Percentiles rank a stretch among this genome's conserved stretches.
phyloP scores from a whole-genome alignment of 352 stramenopile genomes.

The Phytophthora idaei region DNA sequence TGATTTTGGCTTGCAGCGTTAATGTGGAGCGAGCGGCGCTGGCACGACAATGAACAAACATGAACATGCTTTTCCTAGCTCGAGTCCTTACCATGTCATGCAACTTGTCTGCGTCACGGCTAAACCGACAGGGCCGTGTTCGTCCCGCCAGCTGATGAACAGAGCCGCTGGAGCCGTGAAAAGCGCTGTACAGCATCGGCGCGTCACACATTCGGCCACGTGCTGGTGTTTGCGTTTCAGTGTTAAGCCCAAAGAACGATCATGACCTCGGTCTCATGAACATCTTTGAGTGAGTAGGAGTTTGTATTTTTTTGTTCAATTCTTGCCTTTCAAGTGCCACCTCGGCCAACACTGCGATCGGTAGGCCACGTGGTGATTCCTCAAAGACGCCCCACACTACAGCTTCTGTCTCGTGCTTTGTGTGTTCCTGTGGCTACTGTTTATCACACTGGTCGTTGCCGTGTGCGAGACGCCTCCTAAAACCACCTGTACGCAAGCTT shows the following conservation, averaged over 20 bases:
- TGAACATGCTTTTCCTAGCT: constrained; percentile 8
- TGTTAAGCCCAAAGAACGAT: not conserved
- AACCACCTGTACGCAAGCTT: constrained; percentile 25
- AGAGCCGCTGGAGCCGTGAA: constrained; percentile 16
- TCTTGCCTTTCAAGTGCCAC: constrained; percentile 11
- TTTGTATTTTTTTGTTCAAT: constrained; percentile 37
- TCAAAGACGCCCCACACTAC: constrained; percentile 25
- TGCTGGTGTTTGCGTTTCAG: constrained; percentile 22
- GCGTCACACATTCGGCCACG: constrained; percentile 25
- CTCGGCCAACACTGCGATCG: constrained; percentile 32
- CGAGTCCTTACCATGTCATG: too few relatives aligned
- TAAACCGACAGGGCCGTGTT: constrained; percentile 10
- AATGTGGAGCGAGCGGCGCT: not conserved
- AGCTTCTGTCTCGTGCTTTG: constrained; percentile 25
- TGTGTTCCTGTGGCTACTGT: constrained; percentile 28
- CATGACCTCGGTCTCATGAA: too few relatives aligned
- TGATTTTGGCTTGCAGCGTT: constrained; percentile 38
- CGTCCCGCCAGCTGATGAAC: constrained; percentile 13
- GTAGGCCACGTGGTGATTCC: constrained; percentile 16
- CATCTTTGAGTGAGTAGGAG: constrained; percentile 12
- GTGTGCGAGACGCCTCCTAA: not conserved
- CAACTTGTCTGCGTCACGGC: too few relatives aligned
- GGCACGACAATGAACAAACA: constrained; percentile 18
- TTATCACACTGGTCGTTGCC: constrained; percentile 17
- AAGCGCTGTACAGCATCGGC: constrained; percentile 21